Base-by-base conservation (phyloP, 495 filamentous ascomycete genomes). In the Darksidea phi region DNA sequence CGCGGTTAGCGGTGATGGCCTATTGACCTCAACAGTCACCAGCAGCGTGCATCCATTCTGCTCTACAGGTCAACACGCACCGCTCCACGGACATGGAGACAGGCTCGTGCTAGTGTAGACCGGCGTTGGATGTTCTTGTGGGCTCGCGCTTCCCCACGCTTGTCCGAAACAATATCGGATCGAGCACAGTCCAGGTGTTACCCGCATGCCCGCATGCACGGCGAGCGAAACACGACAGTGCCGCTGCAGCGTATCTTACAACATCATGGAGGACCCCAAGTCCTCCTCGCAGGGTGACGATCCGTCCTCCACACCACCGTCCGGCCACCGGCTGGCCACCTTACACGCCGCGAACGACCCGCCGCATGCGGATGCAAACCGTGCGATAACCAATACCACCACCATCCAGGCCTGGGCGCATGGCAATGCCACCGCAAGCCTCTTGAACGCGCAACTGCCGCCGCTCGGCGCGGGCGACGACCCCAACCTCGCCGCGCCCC, bases 381-480 rank as follows among this genome's bases (percentile, higher is more conserved):
- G 15, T 43, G 41, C 41, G 13, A 20, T 23, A 26, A 21, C 54
- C 25, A 53, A 13, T 17, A 10, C 25, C 25, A 17, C 25, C 25
- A 17, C 24, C 48, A 3, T 37, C 25, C 37, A 28, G 46, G 23
- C 24, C 45, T 43, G 49, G 57, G 34, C 61, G 18, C 25, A n/a
- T 28, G 55, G 20, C n/a, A 59, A 59, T 63, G 54, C 60, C 18
- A 48, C 53, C 47, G 15, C 61, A 3, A 12, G 8, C 55, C 54
- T 49, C 45, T 52, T 59, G 36, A 67, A 63, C 56, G 54, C 64
- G 49, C 48, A 60, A 26, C 51, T 60, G 46, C 64, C 60, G 32
- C 23, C 50, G 1, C 26, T 52, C 26, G 54, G 28, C 6, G 43
- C 54, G 7, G 23, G 25, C 17, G 21, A 50, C 48, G 25, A 25